A percentile compares a stretch with the other conserved stretches of the same genome.
phyloP scores from a whole-genome alignment of 306 rosid genomes.

The Oemleria cerasiformis region DNA sequence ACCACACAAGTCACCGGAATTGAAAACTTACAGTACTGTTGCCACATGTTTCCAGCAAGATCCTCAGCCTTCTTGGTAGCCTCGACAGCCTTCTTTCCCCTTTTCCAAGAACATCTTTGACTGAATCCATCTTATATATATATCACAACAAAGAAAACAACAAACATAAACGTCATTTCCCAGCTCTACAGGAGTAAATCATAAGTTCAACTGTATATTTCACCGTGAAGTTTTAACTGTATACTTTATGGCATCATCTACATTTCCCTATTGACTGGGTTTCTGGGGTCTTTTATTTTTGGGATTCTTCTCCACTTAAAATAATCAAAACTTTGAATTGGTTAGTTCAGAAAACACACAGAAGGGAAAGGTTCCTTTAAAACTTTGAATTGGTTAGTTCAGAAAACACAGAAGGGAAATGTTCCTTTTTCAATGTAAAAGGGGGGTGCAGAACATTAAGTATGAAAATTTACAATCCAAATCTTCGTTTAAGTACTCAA shows the following conservation, averaged over 20 bases:
- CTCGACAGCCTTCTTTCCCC: constrained; percentile 94
- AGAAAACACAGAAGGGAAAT: constrained; percentile 32
- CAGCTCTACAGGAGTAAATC: neutral
- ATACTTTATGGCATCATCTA: too few relatives aligned
- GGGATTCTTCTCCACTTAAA: constrained; percentile 14
- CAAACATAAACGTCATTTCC: neutral
- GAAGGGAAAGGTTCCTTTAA: too few relatives aligned
- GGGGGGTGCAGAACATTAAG: constrained; percentile 7
- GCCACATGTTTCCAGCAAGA: constrained; percentile 97
- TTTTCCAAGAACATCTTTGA: constrained; percentile 74
- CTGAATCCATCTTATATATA: constrained; percentile 68
- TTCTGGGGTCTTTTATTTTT: constrained; percentile 28
- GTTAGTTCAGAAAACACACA: constrained; percentile 21
- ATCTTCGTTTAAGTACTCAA: neutral
- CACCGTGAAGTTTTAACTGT: too few relatives aligned
- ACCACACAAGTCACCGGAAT: neutral
- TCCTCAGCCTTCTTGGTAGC: constrained; percentile 93
- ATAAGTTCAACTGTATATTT: too few relatives aligned
- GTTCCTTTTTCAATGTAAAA: constrained; percentile 39
- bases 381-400: constrained; percentile 19
- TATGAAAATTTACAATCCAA: neutral
- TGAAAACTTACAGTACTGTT: constrained; percentile 66
- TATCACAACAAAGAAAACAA: constrained; percentile 8
- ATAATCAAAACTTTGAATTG: neutral
- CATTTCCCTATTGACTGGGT: constrained; percentile 23